phyloP scores from a whole-genome alignment of 2,329 filamentous ascomycete species.

The Cephalotrichum gorgonifer region DNA sequence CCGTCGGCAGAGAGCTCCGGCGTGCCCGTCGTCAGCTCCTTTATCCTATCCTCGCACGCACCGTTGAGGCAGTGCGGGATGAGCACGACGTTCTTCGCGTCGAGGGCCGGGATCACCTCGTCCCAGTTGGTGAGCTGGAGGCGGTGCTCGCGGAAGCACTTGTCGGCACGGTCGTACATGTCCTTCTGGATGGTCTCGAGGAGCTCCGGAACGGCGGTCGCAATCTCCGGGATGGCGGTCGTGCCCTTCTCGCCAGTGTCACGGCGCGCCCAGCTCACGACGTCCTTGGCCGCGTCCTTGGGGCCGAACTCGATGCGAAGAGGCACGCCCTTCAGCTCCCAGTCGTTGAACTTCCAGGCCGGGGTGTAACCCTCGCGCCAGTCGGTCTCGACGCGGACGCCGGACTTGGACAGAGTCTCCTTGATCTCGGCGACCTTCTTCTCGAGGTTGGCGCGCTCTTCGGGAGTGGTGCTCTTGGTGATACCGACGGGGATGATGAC shows the following conservation, averaged over 20 bases:
- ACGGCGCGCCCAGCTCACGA: slow-evolving; percentile 77
- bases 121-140: slow-evolving; percentile 78
- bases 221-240: slow-evolving; percentile 64
- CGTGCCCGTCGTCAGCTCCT: slow-evolving; percentile 77
- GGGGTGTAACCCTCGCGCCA: slow-evolving; percentile 85
- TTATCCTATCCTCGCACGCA: slow-evolving; percentile 88
- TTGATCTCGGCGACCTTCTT: slow-evolving; percentile 65
- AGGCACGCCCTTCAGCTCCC: slow-evolving; percentile 93
- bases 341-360: slow-evolving; percentile 98
- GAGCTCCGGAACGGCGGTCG: slow-evolving; percentile 63
- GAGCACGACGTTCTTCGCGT: slow-evolving; percentile 83
- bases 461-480: slow-evolving; percentile 73
- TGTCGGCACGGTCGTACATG: slow-evolving; percentile 67
- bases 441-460: slow-evolving; percentile 67
- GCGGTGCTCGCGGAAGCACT: slow-evolving; percentile 69
- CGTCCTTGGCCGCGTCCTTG: slow-evolving; percentile 78
- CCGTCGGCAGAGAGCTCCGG: slow-evolving; percentile 44
- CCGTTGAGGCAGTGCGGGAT: slow-evolving; percentile 78
- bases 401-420: slow-evolving; percentile 57
- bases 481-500: slow-evolving; percentile 89
- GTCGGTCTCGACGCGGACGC: slow-evolving; percentile 72
- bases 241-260: slow-evolving; percentile 78
- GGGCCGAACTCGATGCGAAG: slow-evolving; percentile 92
- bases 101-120: slow-evolving; percentile 80
- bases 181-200: slow-evolving; percentile 86